Base-by-base conservation (phyloP, 2,329 filamentous ascomycete species). In the Hypoxylon sp. region DNA sequence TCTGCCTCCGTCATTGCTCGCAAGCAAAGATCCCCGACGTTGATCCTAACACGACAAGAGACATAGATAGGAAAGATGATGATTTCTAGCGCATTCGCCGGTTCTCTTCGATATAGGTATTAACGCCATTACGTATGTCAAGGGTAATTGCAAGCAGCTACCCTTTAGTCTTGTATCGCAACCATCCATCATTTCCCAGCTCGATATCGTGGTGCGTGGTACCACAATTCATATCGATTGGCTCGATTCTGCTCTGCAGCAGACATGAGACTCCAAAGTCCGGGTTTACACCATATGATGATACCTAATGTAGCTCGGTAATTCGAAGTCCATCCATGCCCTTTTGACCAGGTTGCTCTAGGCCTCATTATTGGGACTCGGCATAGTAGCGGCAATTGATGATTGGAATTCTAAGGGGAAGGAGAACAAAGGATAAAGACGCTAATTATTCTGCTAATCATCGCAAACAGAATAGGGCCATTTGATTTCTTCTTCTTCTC, bases 1-100 rank as follows among this genome's bases (percentile, higher is more conserved):
- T 63, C 60, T n/a, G 55, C 63, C 60, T 58, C 55, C 48, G 46
- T 52, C 48, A 55, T 61, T 60, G 55, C 52, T 55, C 53, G 57
- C 59, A 57, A 34, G 27, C 40, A 37, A 38, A 47, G 37, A 55
- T 49, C 51, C 55, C 26, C 30, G 55, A 40, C 43, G 49, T 38
- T 45, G 49, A 56, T 56, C 52, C 50, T 41, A 45, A 54, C 52
- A 53, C 40, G 44, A 51, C 42, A 42, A 43, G 36, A 51, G 36
- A 50, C 43, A 36, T 46, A 20, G 45, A 50, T 30, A 31, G 29
- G 29, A 20, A 30, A 30, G 31, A 48, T 32, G 12, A 11, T 38
- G 36, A 45, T 37, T 41, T 34, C 51, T 42, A 38, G 45, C 31
- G 16, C 13, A 21, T 13, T 23, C 21, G 23, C 45, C 13, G 27